These are phyloP conservation scores for Quercus alba DNA, from an alignment of 306 rosid genomes.

Conservation along the genomic window DNA sequence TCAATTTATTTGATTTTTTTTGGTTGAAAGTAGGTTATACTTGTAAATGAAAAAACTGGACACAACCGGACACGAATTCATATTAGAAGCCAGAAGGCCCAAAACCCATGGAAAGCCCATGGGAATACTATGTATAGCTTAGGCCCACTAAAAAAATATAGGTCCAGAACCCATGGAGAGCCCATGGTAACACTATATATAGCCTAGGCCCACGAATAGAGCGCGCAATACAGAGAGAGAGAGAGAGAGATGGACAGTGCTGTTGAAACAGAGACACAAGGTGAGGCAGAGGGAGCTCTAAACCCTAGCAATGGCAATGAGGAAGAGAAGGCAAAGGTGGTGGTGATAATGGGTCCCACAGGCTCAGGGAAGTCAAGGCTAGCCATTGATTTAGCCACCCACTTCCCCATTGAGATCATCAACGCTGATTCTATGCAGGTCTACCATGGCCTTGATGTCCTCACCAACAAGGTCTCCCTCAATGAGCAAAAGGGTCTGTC, in stretches of 20 bases:
- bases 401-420: conserved; percentile 74
- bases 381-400: conserved; percentile 70
- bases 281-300: conserved; percentile 7
- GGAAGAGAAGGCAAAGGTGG: conserved; percentile 44
- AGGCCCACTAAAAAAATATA: too few species aligned
- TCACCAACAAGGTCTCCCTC: conserved; percentile 74
- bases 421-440: conserved; percentile 97
- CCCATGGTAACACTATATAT: too few species aligned
- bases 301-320: conserved; percentile 31
- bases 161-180: too few species aligned
- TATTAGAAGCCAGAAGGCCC: too few species aligned
- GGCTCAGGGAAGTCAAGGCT: conserved; percentile 86
- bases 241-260: conserved; percentile 1
- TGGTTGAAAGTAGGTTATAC: too few species aligned
- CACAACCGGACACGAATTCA: too few species aligned
- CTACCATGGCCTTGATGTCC: conserved; percentile 78
- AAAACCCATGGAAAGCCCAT: too few species aligned
- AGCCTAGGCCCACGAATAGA: background rate
- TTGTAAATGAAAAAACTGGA: too few species aligned
- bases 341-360: conserved; percentile 82
- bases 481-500: conserved; percentile 57
- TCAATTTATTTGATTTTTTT: too few species aligned
- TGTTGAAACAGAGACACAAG: background rate
- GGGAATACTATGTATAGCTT: too few species aligned
- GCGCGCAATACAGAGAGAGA: background rate